Base-by-base conservation (phyloP, 768 basidiomycete genomes). In the Mycena haematopus region DNA sequence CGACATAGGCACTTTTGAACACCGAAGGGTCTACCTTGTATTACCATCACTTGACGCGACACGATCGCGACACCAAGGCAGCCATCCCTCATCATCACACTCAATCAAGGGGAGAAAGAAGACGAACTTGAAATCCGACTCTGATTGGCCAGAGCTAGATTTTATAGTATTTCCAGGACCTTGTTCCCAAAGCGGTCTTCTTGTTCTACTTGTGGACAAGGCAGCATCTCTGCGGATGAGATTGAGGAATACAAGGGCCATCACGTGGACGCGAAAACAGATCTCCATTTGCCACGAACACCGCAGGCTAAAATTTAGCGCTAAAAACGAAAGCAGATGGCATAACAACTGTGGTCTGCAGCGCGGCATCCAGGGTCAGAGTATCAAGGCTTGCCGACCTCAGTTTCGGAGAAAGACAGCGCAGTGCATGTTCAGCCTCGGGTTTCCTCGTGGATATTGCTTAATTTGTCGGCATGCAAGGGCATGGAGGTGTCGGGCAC, bases 51-150 rank as follows among this genome's bases (percentile, higher is more conserved):
- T 71, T 86, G 84, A 68, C 83, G 85, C 66, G 86, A 85, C 49
- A 91, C 86, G 60, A 90, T 70, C 22, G 90, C 90, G 59, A 91
- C 82, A 54, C 88, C 90, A 61, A 90, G 75, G 42, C 84, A 81
- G 54, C 89, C 86, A 70, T 84, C 74, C 67, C 82, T 75, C 79
- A 86, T 80, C 72, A 74, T 75, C 31, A 60, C 74, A 27, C 49
- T 40, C 40, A 58, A 47, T n/a, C 45, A 33, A 14, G 31, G 49
- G 33, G 53, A 31, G 14, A 19, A 9, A 38, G 10, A n/a, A 27
- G 15, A 57, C 31, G 54, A 22, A 46, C 21, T 21, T 13, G 11
- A 40, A 22, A 31, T 13, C 17, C 36, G 5, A 15, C 52, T 45
- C 40, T 40, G 21, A 63, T 59, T 63, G 56, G 58, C 6, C 54